Base-by-base conservation (phyloP, 192 early-diverging fungal species). In the Coemansia sp. region DNA sequence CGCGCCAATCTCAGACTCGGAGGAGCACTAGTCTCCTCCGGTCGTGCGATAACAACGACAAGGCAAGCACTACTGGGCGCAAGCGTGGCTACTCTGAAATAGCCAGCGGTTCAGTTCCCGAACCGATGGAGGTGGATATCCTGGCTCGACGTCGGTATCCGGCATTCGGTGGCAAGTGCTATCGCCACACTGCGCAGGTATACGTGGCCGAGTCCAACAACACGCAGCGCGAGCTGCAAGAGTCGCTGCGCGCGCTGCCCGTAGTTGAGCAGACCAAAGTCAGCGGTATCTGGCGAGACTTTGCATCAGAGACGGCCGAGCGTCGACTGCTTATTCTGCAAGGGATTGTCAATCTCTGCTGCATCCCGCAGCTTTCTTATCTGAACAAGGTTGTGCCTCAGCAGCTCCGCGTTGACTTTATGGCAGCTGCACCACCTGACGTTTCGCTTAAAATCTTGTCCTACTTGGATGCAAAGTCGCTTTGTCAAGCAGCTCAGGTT, bases 401-500 rank as follows among this genome's bases (percentile, higher is more conserved):
- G 38, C 85, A 94, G 44, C 82, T 95, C 18, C 89, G 93, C 20
- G 90, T 97, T 20, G 96, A 97, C 75, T 94, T 94, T 78, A 72
- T 98, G 54, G 86, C 88, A 7, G 86, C 87, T 29, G 79, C 90
- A 33, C 94, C 96, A 0, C 77, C 86, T 3, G 95, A 99, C 77
- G 77, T 99, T 36, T 87, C 93, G 40, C 86, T 97, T 46, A 86
- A 92, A 41, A 91, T 98, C 46, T 83, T 98, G 46, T 91, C 93
- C 24, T 97, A 95, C 73, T 86, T 99, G 24, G 97, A 99, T 74
- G 96, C 95, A 13, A 90, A 85, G 11, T 91, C 94, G 0, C 88
- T 99, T 27, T 98, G 96, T 70, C 92, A 90, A 67, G 94, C 93
- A 27, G 93, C 96, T 12, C 95, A 97, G 79, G 94, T 96, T 1